Evolutionary conservation across 1,284 basidiomycete genomes (phyloP).

Genomic region (Pseudozyma hubeiensis): DNA sequence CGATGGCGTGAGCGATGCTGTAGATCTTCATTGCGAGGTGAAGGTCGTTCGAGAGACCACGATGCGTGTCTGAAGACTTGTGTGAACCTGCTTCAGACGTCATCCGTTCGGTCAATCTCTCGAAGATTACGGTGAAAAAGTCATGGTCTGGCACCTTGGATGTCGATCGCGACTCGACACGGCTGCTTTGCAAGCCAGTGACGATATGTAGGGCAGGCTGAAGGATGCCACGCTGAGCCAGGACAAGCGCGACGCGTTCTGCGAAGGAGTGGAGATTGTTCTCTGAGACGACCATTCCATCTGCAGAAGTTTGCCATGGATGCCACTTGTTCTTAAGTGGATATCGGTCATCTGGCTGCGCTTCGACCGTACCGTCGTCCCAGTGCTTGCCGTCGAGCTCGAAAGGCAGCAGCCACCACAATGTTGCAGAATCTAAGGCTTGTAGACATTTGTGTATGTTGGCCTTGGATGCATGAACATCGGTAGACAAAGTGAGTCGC

Average conservation of each 20-base stretch:
- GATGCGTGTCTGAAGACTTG: conserved; percentile 21
- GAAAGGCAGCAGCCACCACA: conserved; percentile 45
- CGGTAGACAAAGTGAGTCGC: conserved; percentile 22
- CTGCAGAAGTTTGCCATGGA: conserved; percentile 32
- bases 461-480: conserved; percentile 26
- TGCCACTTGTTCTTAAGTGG: conserved; percentile 33
- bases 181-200: conserved; percentile 9
- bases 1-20: conserved; percentile 11
- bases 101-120: conserved; percentile 32
- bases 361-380: background rate
- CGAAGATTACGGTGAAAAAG: conserved; percentile 28
- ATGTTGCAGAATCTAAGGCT: conserved; percentile 28
- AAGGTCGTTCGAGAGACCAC: conserved; percentile 25
- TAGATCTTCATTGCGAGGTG: conserved; percentile 32
- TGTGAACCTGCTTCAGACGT: background rate
- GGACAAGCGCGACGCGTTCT: conserved; percentile 39
- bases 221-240: conserved; percentile 36
- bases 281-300: conserved; percentile 11
- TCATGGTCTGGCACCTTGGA: conserved; percentile 32
- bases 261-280: conserved; percentile 32
- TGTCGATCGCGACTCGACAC: background rate
- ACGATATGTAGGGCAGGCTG: conserved; percentile 40
- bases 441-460: conserved; percentile 34
- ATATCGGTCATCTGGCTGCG: conserved; percentile 17
- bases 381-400: conserved; percentile 14